phyloP scores from a whole-genome alignment of 2,329 filamentous ascomycete species.

The Aureobasidium mangrovei region DNA sequence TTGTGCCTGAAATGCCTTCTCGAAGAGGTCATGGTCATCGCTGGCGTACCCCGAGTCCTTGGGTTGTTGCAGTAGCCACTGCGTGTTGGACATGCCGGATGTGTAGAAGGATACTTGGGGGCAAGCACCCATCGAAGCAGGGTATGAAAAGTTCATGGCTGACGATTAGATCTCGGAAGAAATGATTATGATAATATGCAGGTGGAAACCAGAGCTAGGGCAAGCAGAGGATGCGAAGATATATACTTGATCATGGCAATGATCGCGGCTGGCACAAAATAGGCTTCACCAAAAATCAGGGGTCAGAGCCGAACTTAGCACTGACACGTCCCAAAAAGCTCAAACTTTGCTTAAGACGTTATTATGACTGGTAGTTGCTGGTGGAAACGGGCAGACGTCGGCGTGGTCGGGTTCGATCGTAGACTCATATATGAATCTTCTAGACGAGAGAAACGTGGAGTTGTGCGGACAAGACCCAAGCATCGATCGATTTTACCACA shows the following conservation, averaged over 20 bases:
- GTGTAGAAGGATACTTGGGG: conserved; percentile 8
- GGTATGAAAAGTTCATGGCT: conserved; percentile 3
- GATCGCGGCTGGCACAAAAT: neutral
- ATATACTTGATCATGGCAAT: neutral
- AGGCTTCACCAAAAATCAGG: neutral
- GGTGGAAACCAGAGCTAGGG: too few relatives aligned
- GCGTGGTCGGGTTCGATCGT: neutral
- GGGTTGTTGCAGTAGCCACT: conserved; percentile 14
- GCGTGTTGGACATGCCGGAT: neutral
- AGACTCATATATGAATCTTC: neutral
- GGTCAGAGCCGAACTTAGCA: neutral
- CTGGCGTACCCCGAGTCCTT: conserved; percentile 12
- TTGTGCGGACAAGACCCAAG: too few relatives aligned
- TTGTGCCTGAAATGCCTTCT: conserved; percentile 8
- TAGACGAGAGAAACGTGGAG: neutral
- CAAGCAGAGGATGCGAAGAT: neutral
- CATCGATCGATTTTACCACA: too few relatives aligned
- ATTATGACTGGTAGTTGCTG: conserved; percentile 6
- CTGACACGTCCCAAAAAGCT: neutral
- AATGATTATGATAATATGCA: neutral
- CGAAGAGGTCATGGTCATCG: conserved; percentile 8
- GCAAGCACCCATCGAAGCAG: neutral
- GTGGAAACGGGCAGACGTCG: conserved; percentile 5
- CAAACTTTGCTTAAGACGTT: neutral
- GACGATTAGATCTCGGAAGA: neutral